phyloP scores from a whole-genome alignment of 257 asterid species.

The Solanum arcanum region DNA sequence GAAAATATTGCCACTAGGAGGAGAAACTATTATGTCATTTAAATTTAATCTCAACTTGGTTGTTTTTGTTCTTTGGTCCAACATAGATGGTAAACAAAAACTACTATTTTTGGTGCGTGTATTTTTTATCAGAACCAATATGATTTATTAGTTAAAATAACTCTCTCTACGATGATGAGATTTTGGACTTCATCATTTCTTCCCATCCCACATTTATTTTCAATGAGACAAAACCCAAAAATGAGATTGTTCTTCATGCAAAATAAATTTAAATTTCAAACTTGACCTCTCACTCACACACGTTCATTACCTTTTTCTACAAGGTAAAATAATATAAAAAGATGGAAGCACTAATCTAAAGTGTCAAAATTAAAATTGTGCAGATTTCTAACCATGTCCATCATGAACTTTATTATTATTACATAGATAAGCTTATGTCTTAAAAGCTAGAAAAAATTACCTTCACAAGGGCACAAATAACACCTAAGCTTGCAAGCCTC shows the following conservation, averaged over 20 bases:
- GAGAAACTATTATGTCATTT: background rate
- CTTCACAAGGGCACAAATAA: too few relatives aligned
- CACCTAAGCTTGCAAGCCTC: too few relatives aligned
- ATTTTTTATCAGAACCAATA: too few relatives aligned
- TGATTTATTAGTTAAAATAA: too few relatives aligned
- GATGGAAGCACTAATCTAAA: background rate
- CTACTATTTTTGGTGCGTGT: too few relatives aligned
- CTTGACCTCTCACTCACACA: background rate
- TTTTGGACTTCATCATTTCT: background rate
- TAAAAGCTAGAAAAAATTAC: background rate
- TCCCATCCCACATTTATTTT: background rate
- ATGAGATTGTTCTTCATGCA: background rate
- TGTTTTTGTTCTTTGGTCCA: background rate
- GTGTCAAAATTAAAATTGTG: background rate
- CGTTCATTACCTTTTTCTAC: background rate
- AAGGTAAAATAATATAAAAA: background rate
- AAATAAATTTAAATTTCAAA: background rate
- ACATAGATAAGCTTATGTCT: background rate
- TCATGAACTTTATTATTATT: too few relatives aligned
- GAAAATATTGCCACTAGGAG: background rate
- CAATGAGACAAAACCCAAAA: background rate
- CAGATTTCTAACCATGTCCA: background rate
- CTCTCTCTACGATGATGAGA: too few relatives aligned
- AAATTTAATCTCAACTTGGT: background rate
- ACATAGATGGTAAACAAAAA: too few relatives aligned